Base-by-base conservation (phyloP, 495 filamentous ascomycete species). In the Neurospora sp. region DNA sequence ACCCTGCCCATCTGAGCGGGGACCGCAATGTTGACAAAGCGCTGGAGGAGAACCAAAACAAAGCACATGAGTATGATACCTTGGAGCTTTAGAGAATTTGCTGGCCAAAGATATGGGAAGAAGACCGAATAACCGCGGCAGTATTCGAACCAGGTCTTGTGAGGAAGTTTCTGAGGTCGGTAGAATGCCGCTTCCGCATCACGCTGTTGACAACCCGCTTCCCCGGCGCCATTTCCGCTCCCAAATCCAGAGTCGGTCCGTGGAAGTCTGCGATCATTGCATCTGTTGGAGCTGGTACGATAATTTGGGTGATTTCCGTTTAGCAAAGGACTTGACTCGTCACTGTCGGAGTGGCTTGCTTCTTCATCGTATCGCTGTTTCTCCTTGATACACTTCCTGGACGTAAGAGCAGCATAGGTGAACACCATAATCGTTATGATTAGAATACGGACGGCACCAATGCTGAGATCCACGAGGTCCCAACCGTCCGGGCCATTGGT, bases 61-160 rank as follows among this genome's bases (percentile, higher is more conserved):
- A 97, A 92, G 82, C 95, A 97, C 44, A 93, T 73, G 4, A 96
- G 74, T n/a, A 96, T 92, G 48, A 92, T 83, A 35, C 92, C 69
- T 82, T 97, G 91, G 31, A 97, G 84, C 75, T 83, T 84, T 41
- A 84, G 81, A 37, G 92, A 89, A 76, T 93, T 93, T 72, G 88
- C 90, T 18, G 93, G 95, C 95, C 95, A 98, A 53, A 97, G 88
- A 78, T 97, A 98, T 0, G 94, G 94, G 81, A 97, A 94, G 82
- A 98, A 96, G 31, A 97, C 83, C 20, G 89, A 90, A 80, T 97
- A 98, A 22, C 93, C 92, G 72, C 90, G 89, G 69, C 95, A 83
- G 78, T 99, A 99, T 79, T 98, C 96, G 75, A 78, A 82, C 81
- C 81, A 85, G 8, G 81, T 81, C 74, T 82, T 82, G 70, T 79